Base-by-base conservation (phyloP, 176 grass and related monocot species). In the Pontederia crassipes region DNA sequence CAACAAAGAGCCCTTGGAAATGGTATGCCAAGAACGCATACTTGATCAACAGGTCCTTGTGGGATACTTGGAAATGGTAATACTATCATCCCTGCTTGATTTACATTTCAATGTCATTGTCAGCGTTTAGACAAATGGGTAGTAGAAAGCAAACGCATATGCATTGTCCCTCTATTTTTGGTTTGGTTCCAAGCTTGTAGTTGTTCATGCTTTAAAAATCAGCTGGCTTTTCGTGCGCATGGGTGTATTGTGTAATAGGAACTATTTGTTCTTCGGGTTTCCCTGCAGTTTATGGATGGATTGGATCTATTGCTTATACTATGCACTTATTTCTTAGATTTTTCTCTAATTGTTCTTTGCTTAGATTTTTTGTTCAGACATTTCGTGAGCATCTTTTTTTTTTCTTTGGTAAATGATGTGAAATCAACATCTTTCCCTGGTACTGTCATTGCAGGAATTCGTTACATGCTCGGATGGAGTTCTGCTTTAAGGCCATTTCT, bases 161-260 rank as follows among this genome's bases (percentile, higher is more conserved):
- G 49, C 65, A 26, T 7, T n/a, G 67, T 76, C 57, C 66, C 57
- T 69, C 65, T 85, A 40, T 80, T 89, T 87, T 83, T 40, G 74
- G 72, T 85, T 89, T 83, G 79, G 73, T 86, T 72, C 69, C 74
- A 63, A 67, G 88, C 51, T 86, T 76, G 47, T 86, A 87, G 75
- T 93, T 89, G 35, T 83, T 92, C 66, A 27, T 80, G 71, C 69
- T 95, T 95, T 89, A 81, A 58, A 80, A 80, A 88, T 88, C 79
- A 55, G 74, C 68, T 85, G 89, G 60, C 73, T 95, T 85, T 95
- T 86, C 73, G 79, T 3, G 72, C 84, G 70, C 80, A 91, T 15
- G 65, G 71, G 68, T 89, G 28, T 65, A 50, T 87, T 88, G 85
- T 46, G 54, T 62, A 75, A 27, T 71, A 73, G 79, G 66, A 75